Percentiles rank a stretch among this genome's conserved stretches.
phyloP scores from a whole-genome alignment of 768 basidiomycete species.

The Podaxis sp. region DNA sequence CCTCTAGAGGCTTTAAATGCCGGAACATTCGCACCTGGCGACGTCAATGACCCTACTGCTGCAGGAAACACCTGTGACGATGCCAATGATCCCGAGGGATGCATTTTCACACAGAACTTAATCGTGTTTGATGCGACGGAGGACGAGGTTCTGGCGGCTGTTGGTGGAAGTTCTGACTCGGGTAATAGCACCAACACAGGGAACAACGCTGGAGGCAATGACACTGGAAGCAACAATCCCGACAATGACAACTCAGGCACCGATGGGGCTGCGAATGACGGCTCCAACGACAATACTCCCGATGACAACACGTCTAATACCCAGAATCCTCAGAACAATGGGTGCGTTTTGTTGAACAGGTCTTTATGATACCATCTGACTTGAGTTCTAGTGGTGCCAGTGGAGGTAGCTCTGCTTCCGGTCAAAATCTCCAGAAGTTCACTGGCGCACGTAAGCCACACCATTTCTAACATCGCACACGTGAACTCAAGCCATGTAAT shows the following conservation, averaged over 20 bases:
- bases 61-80: constrained; percentile 58
- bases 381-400: constrained; percentile 14
- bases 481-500: background rate
- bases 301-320: constrained; percentile 8
- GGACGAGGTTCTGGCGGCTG: constrained; percentile 57
- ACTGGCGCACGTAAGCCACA: constrained; percentile 42
- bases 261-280: constrained; percentile 14
- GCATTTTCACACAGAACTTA: constrained; percentile 64
- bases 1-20: constrained; percentile 56
- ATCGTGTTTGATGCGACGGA: constrained; percentile 55
- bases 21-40: constrained; percentile 63
- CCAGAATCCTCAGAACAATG: constrained; percentile 4
- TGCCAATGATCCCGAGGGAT: constrained; percentile 52
- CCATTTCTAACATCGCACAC: background rate
- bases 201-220: background rate
- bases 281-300: constrained; percentile 12
- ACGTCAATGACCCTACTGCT: constrained; percentile 48
- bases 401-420: constrained; percentile 20
- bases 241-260: constrained; percentile 19
- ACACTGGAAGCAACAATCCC: constrained; percentile 27
- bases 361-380: constrained; percentile 15
- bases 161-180: constrained; percentile 28
- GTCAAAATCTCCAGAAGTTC: constrained; percentile 51
- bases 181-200: background rate
- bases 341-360: background rate